Evolutionary conservation across 345 rosid genomes (phyloP).

Genomic region (Citropsis articulata): DNA sequence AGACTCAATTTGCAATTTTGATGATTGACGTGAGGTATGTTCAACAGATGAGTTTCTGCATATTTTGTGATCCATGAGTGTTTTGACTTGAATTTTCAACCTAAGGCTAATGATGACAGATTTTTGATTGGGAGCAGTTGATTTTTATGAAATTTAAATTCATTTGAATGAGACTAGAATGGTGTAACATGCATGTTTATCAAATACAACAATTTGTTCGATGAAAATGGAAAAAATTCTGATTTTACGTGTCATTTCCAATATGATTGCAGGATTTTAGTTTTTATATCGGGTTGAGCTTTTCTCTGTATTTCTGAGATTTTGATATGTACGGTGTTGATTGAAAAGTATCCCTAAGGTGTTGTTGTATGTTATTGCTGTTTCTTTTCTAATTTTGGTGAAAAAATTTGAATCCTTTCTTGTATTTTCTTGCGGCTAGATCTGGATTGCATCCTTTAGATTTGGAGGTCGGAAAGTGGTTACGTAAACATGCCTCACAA

Average conservation of each 20-base stretch:
- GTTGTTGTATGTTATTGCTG: neutral
- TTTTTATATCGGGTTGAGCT: neutral
- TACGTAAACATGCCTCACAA: slow-evolving; percentile 75
- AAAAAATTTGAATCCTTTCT: neutral
- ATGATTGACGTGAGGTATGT: slow-evolving; percentile 78
- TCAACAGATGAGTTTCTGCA: neutral
- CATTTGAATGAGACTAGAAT: neutral
- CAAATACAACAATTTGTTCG: neutral
- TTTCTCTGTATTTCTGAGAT: neutral
- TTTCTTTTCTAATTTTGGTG: neutral
- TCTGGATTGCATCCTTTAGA: slow-evolving; percentile 92
- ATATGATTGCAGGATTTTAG: neutral
- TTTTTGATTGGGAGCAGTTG: neutral
- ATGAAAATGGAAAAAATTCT: neutral
- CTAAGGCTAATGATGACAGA: neutral
- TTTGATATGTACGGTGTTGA: neutral
- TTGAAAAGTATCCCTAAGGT: neutral
- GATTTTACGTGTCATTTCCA: neutral
- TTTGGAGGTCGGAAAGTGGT: slow-evolving; percentile 91
- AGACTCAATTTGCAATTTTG: slow-evolving; percentile 78
- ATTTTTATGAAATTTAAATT: neutral
- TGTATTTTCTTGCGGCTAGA: slow-evolving; percentile 36
- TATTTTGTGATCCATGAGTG: neutral
- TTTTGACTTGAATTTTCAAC: neutral
- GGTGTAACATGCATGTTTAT: neutral